A percentile compares a stretch with the other conserved stretches of the same genome.
Conservation (phyloP, 441 rosid genomes). For the Bocquillonia castaneifolia region DNA sequence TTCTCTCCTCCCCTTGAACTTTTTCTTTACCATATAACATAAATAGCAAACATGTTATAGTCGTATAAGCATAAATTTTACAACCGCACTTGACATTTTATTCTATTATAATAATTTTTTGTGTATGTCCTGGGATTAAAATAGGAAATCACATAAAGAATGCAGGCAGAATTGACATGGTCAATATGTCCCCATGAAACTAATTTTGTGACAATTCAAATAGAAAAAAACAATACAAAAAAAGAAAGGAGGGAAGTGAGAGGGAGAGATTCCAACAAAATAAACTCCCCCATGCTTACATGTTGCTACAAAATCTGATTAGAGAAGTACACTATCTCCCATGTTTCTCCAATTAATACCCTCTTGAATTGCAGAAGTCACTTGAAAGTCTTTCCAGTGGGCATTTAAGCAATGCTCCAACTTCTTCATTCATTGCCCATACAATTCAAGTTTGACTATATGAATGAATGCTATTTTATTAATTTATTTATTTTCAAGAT, state of each 20-base stretch:
- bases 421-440: neutral
- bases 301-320: neutral
- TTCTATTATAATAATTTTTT: no score
- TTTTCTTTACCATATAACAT: neutral
- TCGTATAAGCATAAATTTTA: no score
- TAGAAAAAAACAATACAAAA: neutral
- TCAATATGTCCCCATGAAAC: no score
- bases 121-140: no score
- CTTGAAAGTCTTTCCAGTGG: neutral
- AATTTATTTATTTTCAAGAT: neutral
- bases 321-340: neutral
- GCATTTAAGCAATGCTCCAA: neutral
- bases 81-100: no score
- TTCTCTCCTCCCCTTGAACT: neutral
- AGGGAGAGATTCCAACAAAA: neutral
- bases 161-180: no score
- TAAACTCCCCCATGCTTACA: neutral
- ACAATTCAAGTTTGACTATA: neutral
- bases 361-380: neutral
- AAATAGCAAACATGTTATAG: no score
- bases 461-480: neutral
- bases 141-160: no score
- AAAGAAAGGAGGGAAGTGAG: no score
- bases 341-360: constrained; percentile 1
- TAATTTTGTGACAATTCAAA: neutral